Base-by-base conservation (phyloP, 2,329 filamentous ascomycete genomes). In the Paramyrothecium roridum region DNA sequence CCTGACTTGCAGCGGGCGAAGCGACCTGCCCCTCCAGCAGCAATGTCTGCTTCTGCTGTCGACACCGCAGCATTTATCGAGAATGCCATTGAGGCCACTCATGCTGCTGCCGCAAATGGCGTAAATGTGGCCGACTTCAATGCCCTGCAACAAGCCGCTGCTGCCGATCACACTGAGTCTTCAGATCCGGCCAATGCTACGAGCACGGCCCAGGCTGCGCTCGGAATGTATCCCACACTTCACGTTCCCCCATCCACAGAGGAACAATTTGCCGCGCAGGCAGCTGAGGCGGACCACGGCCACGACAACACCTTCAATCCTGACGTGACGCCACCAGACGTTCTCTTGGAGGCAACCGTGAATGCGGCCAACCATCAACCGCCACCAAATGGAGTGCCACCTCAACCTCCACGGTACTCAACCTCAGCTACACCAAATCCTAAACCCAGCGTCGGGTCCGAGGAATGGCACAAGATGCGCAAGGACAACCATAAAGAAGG, bases 401-500 rank as follows among this genome's bases (percentile, higher is more conserved):
- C 67, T 17, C 64, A 64, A 43, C 59, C 62, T 53, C 50, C 68
- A 57, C 64, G 69, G 58, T 78, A 73, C 61, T 67, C 72, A 34
- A 65, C 68, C 12, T 61, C 75, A 12, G 63, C 78, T 61, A 72
- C 76, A 61, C 72, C 78, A 54, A 73, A 70, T 60, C 75, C 81
- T 56, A 98, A 97, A 73, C 93, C 93, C 8, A 85, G 88, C 8
- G 95, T 98, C n/a, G 95, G 95, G 2, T 95, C 92, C 2, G 91
- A 96, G 53, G 93, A 98, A 73, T 99, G 95, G 95, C 95, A 99
- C 72, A 96, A 96, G 72, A 87, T 96, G 65, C 86, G 95, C 59
- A 95, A 96, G 70, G 93, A 98, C 67, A 99, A 98, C 61, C 95
- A 99, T 77, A 99, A 99, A 83, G 93, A 98, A 81, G 95, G 93